Evolutionary conservation across 768 basidiomycete genomes (phyloP).

Genomic region (Russula compacta): DNA sequence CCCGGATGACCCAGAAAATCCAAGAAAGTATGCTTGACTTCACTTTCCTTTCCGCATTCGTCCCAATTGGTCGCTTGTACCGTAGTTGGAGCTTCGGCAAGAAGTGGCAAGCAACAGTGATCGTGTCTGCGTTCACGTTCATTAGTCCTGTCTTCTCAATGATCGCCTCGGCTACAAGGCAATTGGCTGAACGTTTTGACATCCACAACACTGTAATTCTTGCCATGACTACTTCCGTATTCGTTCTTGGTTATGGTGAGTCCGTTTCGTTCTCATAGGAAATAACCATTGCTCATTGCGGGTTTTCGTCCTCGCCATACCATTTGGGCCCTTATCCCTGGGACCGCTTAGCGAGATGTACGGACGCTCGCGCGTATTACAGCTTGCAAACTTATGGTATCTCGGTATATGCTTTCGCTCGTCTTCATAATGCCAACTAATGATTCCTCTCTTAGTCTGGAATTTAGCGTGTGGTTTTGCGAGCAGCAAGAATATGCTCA

Average conservation of each 20-base stretch:
- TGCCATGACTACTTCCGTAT: conserved; percentile 42
- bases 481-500: conserved; percentile 44
- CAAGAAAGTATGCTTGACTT: conserved; percentile 5
- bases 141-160: conserved; percentile 62
- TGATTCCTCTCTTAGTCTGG: conserved; percentile 33
- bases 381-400: conserved; percentile 56
- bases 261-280: neutral
- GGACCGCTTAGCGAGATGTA: conserved; percentile 67
- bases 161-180: conserved; percentile 53
- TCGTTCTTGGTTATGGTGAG: conserved; percentile 53
- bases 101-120: conserved; percentile 34
- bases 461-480: conserved; percentile 54
- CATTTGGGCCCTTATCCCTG: conserved; percentile 40
- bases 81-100: conserved; percentile 8
- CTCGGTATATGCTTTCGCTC: conserved; percentile 34
- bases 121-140: conserved; percentile 58
- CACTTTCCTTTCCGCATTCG: neutral
- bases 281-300: neutral
- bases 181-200: conserved; percentile 45
- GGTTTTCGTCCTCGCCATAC: conserved; percentile 24
- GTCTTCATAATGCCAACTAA: neutral
- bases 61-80: neutral
- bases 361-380: conserved; percentile 55
- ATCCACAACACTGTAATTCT: conserved; percentile 41
- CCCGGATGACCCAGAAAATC: conserved; percentile 15